Evolutionary conservation across 768 basidiomycete genomes (phyloP), one percentile per base, ranked within the genome.

Genomic region (Vishniacozyma victoriae): DNA sequence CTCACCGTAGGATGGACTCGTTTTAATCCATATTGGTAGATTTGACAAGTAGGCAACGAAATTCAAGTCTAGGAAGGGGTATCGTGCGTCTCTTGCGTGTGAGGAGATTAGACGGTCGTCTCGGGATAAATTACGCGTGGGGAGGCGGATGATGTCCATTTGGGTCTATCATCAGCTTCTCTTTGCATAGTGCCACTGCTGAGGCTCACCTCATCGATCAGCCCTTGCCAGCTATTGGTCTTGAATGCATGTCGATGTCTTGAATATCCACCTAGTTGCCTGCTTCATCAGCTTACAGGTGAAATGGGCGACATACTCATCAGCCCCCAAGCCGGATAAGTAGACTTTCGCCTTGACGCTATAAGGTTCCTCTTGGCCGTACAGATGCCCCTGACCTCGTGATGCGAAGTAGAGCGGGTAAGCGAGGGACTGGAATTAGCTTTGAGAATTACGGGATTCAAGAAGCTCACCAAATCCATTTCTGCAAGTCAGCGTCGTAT

Each of bases 401-500:
- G 93, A 86, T 5, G 95, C 93, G 63, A 97, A 97, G 69, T 86
- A 96, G 13, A 99, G 75, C 1, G 95, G 93, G 41, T 87, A 77
- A 0, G 88, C 87, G 7, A 99, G 80, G 62, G 90, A 92, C 93
- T 95, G 58, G 4, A 9, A 15, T 22, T 3, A 22, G 18, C 16
- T 25, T 9, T 24, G 41, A 24, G 41, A 25, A 3, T 24, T 20
- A 33, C 31, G 27, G n/a, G n/a, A n/a, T n/a, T n/a, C 5, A 29
- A n/a, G 29, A 7, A 18, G 69, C 82, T 55, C 56, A 90, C 92
- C 55, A 96, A 72, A 67, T 99, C 95, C 72, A 73, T 73, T 27
- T 69, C 68, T 57, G 46, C 15, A 13, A 20, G 19, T 33, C 29
- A 33, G 29, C 29, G 29, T n/a, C 9, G 29, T n/a, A 15, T n/a